These are phyloP conservation scores for Cladorrhinum sp. DNA, from an alignment of 2,329 filamentous ascomycete species.

Conservation along the genomic window DNA sequence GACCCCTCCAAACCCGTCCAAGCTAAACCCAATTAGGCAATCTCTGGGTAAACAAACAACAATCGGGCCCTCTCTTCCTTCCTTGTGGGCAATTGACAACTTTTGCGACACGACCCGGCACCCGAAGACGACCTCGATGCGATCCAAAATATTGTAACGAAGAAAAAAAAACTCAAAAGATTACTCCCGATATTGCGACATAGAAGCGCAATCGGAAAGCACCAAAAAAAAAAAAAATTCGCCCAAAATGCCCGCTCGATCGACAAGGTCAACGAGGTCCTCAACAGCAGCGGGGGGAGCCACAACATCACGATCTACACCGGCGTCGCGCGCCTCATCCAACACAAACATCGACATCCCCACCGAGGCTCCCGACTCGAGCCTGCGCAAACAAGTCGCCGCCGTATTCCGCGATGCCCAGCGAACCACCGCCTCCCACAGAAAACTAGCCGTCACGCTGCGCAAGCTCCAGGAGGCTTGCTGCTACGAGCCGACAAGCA, in stretches of 20 bases:
- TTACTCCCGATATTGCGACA: not conserved
- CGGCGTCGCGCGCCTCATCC: conserved; percentile 47
- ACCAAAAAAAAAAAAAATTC: not conserved
- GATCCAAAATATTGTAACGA: not conserved
- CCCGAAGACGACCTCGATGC: not conserved
- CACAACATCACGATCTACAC: conserved; percentile 38
- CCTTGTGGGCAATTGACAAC: not conserved
- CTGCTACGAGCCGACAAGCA: conserved; percentile 58
- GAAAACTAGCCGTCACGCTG: conserved; percentile 82
- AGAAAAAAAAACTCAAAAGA: not conserved
- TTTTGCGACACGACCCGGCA: conserved; percentile 2
- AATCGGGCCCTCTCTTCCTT: not conserved
- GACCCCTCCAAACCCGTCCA: conserved; percentile 17
- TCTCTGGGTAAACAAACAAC: conserved; percentile 27
- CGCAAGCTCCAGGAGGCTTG: conserved; percentile 89
- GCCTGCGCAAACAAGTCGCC: conserved; percentile 70
- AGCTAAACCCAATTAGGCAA: conserved; percentile 21
- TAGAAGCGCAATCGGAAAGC: not conserved
- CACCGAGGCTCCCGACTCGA: conserved; percentile 67
- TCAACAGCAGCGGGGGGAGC: conserved; percentile 37
- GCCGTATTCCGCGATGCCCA: conserved; percentile 78
- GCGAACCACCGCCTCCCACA: conserved; percentile 81
- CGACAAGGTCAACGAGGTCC: conserved; percentile 45
- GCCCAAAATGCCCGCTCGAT: conserved; percentile 48
- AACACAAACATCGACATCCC: conserved; percentile 52